These are phyloP conservation scores for Avicennia marina DNA, from an alignment of 257 asterid genomes.

Conservation along the genomic window DNA sequence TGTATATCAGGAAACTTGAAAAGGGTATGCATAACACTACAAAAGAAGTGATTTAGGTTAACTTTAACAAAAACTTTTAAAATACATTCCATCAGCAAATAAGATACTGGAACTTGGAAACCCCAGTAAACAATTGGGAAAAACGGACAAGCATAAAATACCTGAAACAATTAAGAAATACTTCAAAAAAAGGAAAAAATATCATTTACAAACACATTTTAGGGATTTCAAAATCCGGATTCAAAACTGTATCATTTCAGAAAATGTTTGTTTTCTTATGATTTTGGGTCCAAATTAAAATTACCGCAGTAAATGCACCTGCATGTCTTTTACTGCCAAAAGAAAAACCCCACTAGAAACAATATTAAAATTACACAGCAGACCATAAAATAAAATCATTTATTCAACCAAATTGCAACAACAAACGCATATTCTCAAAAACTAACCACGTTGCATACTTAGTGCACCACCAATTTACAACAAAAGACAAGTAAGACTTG, in stretches of 20 bases:
- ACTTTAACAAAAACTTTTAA: background rate
- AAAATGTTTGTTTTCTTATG: background rate
- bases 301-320: background rate
- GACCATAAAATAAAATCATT: background rate
- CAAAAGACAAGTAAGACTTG: background rate
- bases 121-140: background rate
- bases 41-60: background rate
- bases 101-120: background rate
- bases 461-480: background rate
- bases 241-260: background rate
- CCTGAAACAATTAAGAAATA: too few species aligned
- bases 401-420: background rate
- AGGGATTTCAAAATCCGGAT: background rate
- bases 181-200: too few species aligned
- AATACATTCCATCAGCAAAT: background rate
- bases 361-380: background rate
- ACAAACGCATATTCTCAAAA: too few species aligned
- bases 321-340: background rate
- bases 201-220: background rate
- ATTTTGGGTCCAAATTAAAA: background rate
- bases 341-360: background rate
- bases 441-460: background rate
- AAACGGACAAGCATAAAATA: background rate
- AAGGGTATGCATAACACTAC: background rate
- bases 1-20: conserved; percentile 9